Conservation (phyloP, 148 eudicot genomes). For the Amaranthus cruentus region DNA sequence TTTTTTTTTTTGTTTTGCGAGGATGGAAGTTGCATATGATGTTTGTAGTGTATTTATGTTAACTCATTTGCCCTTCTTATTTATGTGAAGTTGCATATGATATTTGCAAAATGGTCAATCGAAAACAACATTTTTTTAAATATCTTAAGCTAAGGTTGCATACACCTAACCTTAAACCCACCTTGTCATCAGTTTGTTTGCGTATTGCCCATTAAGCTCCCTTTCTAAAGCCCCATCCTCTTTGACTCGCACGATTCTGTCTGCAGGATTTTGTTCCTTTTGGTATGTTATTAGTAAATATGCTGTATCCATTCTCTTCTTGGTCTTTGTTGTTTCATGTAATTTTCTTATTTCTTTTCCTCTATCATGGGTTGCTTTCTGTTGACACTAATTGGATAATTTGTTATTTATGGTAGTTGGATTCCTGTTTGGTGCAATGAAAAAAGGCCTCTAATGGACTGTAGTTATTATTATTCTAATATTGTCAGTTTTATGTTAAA, state of each 20-base stretch:
- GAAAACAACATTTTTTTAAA: too few relatives aligned
- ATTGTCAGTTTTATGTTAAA: neutral
- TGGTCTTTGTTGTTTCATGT: slow-evolving; percentile 7
- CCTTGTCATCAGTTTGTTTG: neutral
- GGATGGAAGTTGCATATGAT: neutral
- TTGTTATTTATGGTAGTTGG: neutral
- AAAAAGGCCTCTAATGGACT: neutral
- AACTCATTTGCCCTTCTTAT: too few relatives aligned
- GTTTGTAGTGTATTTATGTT: too few relatives aligned
- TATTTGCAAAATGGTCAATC: too few relatives aligned
- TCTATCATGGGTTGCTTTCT: neutral
- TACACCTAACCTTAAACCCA: neutral
- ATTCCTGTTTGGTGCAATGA: neutral
- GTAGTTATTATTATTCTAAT: neutral
- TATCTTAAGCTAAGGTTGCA: too few relatives aligned
- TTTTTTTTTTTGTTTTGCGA: neutral
- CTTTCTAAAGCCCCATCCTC: neutral
- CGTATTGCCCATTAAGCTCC: neutral
- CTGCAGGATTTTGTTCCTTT: slow-evolving; percentile 2
- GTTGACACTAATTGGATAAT: slow-evolving; percentile 2
- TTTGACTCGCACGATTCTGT: neutral
- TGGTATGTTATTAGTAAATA: neutral
- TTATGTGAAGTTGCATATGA: too few relatives aligned
- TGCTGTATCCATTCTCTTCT: neutral
- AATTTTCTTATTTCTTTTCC: neutral